These are phyloP conservation scores for Apostasia shenzhenica DNA, from an alignment of 106 monocot genomes.

Conservation along the genomic window DNA sequence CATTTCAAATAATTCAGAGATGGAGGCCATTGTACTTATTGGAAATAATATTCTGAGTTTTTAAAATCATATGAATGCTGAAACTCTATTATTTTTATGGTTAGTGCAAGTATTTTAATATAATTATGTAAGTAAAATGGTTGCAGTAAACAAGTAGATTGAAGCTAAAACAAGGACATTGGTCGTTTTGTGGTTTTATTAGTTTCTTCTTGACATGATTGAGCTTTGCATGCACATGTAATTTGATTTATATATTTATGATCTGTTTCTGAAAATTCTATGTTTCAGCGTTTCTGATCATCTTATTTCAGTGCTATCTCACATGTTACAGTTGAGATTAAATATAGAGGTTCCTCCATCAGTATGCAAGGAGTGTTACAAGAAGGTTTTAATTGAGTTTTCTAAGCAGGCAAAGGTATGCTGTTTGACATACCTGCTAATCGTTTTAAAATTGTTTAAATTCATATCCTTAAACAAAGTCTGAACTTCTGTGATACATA, in stretches of 20 bases:
- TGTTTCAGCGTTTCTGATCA: not conserved
- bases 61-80: not conserved
- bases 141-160: not conserved
- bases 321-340: slow-evolving; percentile 55
- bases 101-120: not conserved
- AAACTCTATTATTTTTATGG: not conserved
- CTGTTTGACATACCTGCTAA: not conserved
- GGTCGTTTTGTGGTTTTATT: not conserved
- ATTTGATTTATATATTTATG: not conserved
- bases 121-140: not conserved
- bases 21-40: too few species aligned
- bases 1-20: too few species aligned
- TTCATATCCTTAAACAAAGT: too few species aligned
- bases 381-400: slow-evolving; percentile 52
- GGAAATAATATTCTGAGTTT: not conserved
- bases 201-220: not conserved
- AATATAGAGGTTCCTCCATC: slow-evolving; percentile 68
- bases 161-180: not conserved
- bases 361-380: slow-evolving; percentile 61
- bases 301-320: not conserved
- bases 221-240: not conserved
- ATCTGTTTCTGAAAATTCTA: not conserved
- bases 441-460: too few species aligned
- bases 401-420: slow-evolving; percentile 72
- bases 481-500: too few species aligned